Evolutionary conservation across 2,329 filamentous ascomycete species (phyloP).

Genomic region (Tolypocladium guangdongense): DNA sequence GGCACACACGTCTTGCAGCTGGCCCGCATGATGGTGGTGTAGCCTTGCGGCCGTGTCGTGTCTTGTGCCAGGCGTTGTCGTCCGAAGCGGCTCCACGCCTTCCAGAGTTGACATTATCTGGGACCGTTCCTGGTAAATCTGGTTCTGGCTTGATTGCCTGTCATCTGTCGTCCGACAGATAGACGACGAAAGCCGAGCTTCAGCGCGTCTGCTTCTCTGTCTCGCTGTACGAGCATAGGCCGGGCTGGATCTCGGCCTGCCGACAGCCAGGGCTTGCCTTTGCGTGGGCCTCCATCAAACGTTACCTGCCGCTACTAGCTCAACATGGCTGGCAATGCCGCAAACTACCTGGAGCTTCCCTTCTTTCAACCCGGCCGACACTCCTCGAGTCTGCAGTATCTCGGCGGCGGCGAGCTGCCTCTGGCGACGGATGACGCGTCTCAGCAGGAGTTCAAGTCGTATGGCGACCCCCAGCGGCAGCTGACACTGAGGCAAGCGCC

Average conservation of each 20-base stretch:
- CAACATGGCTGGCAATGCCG: conserved; percentile 5
- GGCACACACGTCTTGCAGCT: conserved; percentile 2
- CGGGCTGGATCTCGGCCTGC: neutral
- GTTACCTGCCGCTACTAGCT: neutral
- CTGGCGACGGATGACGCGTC: conserved; percentile 4
- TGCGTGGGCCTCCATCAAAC: neutral
- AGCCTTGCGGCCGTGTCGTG: conserved; percentile 2
- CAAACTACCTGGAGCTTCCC: conserved; percentile 5
- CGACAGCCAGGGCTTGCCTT: neutral
- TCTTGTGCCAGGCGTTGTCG: neutral
- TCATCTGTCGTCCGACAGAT: neutral
- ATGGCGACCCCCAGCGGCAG: conserved; percentile 10
- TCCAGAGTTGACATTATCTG: conserved; percentile 1
- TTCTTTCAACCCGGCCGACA: conserved; percentile 5
- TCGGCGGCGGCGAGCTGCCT: conserved; percentile 6
- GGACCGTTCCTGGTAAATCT: neutral
- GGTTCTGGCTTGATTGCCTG: neutral
- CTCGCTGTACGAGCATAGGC: neutral
- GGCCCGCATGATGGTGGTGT: conserved; percentile 4
- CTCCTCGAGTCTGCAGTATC: conserved; percentile 4
- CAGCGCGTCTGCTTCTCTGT: neutral
- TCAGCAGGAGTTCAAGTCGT: conserved; percentile 7
- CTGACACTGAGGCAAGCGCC: conserved; percentile 10
- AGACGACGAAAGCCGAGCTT: neutral
- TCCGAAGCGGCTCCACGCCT: conserved; percentile 1